Evolutionary conservation across 2,329 filamentous ascomycete genomes (phyloP).

Genomic region (Fusarium sulawesiense): DNA sequence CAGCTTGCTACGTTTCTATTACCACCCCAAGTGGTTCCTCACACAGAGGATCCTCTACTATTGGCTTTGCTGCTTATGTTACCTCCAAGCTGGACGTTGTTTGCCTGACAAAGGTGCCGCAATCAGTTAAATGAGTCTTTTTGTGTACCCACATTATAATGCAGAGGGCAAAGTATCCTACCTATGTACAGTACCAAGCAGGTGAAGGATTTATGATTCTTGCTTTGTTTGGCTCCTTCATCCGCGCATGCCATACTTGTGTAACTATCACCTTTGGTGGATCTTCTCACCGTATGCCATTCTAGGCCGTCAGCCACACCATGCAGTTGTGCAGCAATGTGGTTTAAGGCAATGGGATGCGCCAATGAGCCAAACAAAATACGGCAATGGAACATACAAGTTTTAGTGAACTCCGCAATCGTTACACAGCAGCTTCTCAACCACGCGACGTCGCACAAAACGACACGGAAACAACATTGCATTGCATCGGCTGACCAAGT

Average conservation of each 20-base stretch:
- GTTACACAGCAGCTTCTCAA: slow-evolving; percentile 27
- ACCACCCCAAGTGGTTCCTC: slow-evolving; percentile 5
- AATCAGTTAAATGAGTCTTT: not conserved
- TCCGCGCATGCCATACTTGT: slow-evolving; percentile 21
- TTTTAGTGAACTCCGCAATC: slow-evolving; percentile 11
- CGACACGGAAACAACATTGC: slow-evolving; percentile 10
- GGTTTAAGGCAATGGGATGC: slow-evolving; percentile 1
- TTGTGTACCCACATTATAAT: slow-evolving; percentile 16
- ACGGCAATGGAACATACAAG: not conserved
- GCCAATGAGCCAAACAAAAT: slow-evolving; percentile 6
- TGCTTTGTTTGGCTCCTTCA: not conserved
- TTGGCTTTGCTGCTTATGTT: slow-evolving; percentile 3
- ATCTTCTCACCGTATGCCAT: not conserved
- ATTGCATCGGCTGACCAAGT: slow-evolving; percentile 17
- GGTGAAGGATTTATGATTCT: not conserved
- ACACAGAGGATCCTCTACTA: not conserved
- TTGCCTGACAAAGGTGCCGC: not conserved
- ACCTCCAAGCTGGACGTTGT: not conserved
- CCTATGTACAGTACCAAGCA: not conserved
- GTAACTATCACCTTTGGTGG: slow-evolving; percentile 19
- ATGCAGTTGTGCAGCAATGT: not conserved
- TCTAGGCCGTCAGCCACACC: slow-evolving; percentile 1
- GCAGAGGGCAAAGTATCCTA: slow-evolving; percentile 3
- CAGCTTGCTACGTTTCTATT: not conserved
- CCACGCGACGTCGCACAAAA: slow-evolving; percentile 7